Evolutionary conservation across 768 basidiomycete genomes (phyloP).

Genomic region (Epithele typhae): DNA sequence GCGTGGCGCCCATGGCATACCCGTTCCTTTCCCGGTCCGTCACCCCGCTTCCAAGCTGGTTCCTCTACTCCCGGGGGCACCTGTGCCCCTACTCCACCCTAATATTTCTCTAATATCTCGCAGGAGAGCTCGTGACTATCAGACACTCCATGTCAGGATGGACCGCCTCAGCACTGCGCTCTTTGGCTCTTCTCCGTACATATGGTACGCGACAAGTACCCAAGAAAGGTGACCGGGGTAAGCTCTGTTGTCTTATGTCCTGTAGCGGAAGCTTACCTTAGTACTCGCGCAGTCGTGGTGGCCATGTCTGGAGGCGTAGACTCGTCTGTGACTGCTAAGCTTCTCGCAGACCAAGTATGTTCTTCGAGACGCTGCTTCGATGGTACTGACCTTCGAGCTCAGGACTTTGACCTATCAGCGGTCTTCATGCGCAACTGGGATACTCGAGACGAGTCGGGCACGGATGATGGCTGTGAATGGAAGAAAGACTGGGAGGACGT

Average conservation of each 20-base stretch:
- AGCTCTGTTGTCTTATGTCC: background rate
- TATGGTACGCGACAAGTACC: constrained; percentile 16
- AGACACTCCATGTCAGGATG: constrained; percentile 5
- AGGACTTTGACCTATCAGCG: constrained; percentile 83
- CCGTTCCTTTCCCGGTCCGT: constrained; percentile 1
- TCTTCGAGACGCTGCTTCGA: no score
- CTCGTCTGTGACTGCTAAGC: constrained; percentile 80
- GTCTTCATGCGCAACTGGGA: constrained; percentile 98
- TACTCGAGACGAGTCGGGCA: constrained; percentile 73
- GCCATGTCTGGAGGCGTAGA: constrained; percentile 97
- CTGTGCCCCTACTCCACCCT: no score
- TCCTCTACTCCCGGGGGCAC: no score
- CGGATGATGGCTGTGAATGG: constrained; percentile 90
- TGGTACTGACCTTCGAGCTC: no score
- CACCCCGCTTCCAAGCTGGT: background rate
- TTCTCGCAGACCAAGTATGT: constrained; percentile 65
- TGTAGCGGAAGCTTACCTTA: background rate
- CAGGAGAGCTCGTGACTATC: no score
- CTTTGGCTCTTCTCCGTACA: constrained; percentile 8
- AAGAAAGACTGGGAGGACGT: constrained; percentile 95
- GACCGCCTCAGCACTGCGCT: constrained; percentile 8
- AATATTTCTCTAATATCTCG: no score
- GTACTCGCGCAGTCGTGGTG: constrained; percentile 58
- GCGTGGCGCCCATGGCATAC: constrained; percentile 8
- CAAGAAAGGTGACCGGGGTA: constrained; percentile 27